These are phyloP conservation scores for Acacia pycnantha DNA, from an alignment of 331 rosid species.

Conservation along the genomic window DNA sequence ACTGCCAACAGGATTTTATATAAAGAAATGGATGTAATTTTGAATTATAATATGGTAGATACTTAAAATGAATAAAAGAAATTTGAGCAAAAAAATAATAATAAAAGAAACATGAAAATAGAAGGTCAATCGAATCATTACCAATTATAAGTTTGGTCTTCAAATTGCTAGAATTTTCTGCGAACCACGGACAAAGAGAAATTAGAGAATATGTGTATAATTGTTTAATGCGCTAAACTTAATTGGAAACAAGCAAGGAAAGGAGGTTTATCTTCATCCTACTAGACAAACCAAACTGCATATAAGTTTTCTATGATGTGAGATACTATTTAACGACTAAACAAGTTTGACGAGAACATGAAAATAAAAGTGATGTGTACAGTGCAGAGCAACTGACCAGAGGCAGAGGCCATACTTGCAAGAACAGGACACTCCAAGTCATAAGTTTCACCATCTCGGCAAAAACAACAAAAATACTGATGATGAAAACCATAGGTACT, in stretches of 20 bases:
- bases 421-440: not conserved
- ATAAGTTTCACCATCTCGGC: not conserved
- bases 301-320: not conserved
- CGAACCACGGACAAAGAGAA: not conserved
- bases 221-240: not conserved
- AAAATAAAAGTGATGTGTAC: not conserved
- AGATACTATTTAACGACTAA: not conserved
- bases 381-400: not conserved
- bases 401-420: not conserved
- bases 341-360: not conserved
- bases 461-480: not conserved
- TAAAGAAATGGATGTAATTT: no score
- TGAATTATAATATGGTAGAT: no score
- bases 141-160: not conserved
- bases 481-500: no score
- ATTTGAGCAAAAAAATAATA: no score
- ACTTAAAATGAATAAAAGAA: no score
- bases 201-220: not conserved
- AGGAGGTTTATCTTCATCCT: not conserved
- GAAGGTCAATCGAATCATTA: no score
- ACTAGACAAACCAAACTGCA: not conserved
- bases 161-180: not conserved
- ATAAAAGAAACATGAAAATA: not conserved
- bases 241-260: not conserved
- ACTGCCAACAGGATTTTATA: fast-evolving